Evolutionary conservation across 2,329 filamentous ascomycete genomes (phyloP), one percentile per base, ranked within the genome.

Genomic region (Penicillium sp.): DNA sequence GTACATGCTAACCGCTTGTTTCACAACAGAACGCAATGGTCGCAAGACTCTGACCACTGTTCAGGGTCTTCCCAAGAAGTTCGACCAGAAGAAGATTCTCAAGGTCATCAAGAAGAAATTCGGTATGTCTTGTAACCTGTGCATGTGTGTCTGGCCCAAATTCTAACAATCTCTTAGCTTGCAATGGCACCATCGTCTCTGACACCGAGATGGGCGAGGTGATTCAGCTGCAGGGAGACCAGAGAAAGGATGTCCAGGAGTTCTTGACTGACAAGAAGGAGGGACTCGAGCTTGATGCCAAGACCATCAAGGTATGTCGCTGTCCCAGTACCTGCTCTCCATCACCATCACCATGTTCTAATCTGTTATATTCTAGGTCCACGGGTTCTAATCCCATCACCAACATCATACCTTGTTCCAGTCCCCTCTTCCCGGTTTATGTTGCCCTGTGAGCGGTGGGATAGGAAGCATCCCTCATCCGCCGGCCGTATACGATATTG

Each of bases 101-200:
- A 97, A 97, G 85, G 93, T 96, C 81, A 96, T 97, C 85, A 97
- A 97, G 89, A 97, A 97, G 87, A 94, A 96, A 78, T 97, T 97
- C 75, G 89, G 89, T 92, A 84, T 63, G 86, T 75, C 52, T 13
- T 36, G 29, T 55, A 36, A 19, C 43, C 19, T 17, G 27, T 29
- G 36, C 17, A 15, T 36, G 21, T 36, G 31, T 29, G 27, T 36
- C 33, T 15, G 44, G 33, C 21, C 35, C n/a, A 17, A 1, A 39
- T 36, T 55, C 68, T 74, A 59, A 74, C 61, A 17, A 50, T 13
- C 13, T 19, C 39, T 7, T 63, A 91, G 93, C 94, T 80, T 97
- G 93, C 91, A 97, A 99, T 97, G 94, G 94, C 86, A 97, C 93
- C 82, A 96, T 97, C 79, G 93, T 97, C 80, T 87, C 87, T 76